These are phyloP conservation scores for Diospyros kaki DNA, from an alignment of 148 eudicot genomes.

Conservation along the genomic window DNA sequence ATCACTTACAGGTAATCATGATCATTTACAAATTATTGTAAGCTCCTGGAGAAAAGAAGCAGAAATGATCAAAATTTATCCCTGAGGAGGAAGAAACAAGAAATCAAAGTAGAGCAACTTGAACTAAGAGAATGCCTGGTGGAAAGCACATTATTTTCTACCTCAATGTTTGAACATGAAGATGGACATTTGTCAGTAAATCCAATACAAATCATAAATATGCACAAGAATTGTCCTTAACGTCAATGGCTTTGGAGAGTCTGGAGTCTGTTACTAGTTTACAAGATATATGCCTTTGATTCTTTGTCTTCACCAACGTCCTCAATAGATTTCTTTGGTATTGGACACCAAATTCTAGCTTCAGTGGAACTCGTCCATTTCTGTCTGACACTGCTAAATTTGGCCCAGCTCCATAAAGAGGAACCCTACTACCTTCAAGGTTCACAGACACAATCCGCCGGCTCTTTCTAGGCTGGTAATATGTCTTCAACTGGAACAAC, in stretches of 20 bases:
- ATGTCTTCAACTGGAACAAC: conserved; percentile 37
- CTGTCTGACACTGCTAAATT: conserved; percentile 27
- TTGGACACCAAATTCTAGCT: conserved; percentile 42
- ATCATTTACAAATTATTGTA: neutral
- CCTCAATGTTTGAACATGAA: neutral
- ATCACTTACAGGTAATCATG: neutral
- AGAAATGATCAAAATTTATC: neutral
- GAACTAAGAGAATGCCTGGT: neutral
- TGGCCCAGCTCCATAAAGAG: conserved; percentile 72
- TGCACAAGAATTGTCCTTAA: conserved; percentile 36
- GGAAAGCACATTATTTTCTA: neutral
- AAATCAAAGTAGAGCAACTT: neutral
- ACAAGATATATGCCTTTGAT: conserved; percentile 43
- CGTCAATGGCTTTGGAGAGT: conserved; percentile 23
- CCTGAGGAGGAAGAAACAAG: neutral
- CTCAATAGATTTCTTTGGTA: conserved; percentile 53
- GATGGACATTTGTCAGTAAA: neutral
- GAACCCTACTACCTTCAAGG: conserved; percentile 43
- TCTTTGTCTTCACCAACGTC: conserved; percentile 47
- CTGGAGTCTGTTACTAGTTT: conserved; percentile 25
- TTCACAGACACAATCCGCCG: conserved; percentile 23
- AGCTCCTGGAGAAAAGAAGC: neutral
- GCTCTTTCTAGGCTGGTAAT: conserved; percentile 66
- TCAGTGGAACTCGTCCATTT: conserved; percentile 38
- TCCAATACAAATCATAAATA: neutral